Evolutionary conservation across 2,329 filamentous ascomycete genomes (phyloP), one percentile per base, ranked within the genome.

Genomic region (Diaporthe destruens): DNA sequence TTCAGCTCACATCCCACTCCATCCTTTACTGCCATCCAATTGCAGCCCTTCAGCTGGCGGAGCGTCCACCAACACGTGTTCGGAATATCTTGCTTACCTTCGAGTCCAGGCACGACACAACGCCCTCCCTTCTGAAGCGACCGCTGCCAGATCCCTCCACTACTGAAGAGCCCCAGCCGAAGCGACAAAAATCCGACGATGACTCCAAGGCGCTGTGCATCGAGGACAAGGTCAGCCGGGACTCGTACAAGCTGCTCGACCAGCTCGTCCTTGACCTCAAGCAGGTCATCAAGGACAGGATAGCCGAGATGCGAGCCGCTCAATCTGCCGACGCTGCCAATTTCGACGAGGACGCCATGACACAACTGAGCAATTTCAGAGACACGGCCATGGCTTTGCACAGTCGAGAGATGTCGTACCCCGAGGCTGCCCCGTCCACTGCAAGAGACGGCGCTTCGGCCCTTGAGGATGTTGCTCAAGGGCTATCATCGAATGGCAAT

Each of bases 301-400:
- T 89, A 56, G 83, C 83, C 39, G 85, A 89, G 59, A 79, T 90
- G 36, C 82, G 85, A 72, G 76, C 82, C 34, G 78, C 80, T 6
- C 80, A 81, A 59, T 74, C 74, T 20, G 74, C 76, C 29, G 77
- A 80, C 56, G 76, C 79, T 53, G 72, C 73, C 32, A 77, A 75
- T 9, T 74, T 76, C 6, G 80, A 80, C 39, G 81, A 82, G 2
- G 79, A 81, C 42, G 79, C 82, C 59, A 81, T 85, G 65, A 81
- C 85, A 42, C 82, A 85, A 73, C 86, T 89, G 55, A 81, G 84
- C 61, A 82, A 85, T 23, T 93, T 94, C 78, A 90, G 89, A 78
- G 87, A 89, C 63, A 87, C 89, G 78, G 88, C 92, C 20, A 85
- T 91, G 76, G 87, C 87, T 55, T 84, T 94, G 18, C 87, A 93